These are phyloP conservation scores for Boletus sp. DNA, from an alignment of 768 basidiomycete species.

Conservation along the genomic window DNA sequence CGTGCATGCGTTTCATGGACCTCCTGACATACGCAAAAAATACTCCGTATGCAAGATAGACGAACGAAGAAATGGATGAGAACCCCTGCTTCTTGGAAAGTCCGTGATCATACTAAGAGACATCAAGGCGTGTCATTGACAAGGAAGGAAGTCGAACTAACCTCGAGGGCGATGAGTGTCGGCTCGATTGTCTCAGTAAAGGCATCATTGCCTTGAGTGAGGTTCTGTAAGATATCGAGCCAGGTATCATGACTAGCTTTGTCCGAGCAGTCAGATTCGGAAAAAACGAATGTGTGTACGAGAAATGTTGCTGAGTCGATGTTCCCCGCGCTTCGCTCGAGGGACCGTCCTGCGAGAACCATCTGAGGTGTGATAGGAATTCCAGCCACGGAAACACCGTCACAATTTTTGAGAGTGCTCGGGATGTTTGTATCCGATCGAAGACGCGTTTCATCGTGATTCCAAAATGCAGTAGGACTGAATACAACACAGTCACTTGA, in stretches of 20 bases:
- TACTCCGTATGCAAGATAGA: conserved; percentile 72
- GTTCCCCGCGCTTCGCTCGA: conserved; percentile 47
- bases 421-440: conserved; percentile 53
- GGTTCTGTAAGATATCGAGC: conserved; percentile 51
- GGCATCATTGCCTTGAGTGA: conserved; percentile 36
- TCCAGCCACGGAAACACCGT: conserved; percentile 53
- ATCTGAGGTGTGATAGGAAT: conserved; percentile 67
- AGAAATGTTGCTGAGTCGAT: conserved; percentile 68
- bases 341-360: conserved; percentile 69
- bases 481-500: conserved; percentile 63
- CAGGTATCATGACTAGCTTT: conserved; percentile 61
- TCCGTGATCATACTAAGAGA: conserved; percentile 50
- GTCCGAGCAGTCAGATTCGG: conserved; percentile 65
- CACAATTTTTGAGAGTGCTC: conserved; percentile 54
- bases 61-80: conserved; percentile 63
- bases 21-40: conserved; percentile 75
- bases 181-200: conserved; percentile 42
- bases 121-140: conserved; percentile 6
- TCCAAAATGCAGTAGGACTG: conserved; percentile 76
- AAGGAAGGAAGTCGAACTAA: conserved; percentile 23
- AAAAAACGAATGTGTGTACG: conserved; percentile 81
- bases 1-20: conserved; percentile 72
- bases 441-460: conserved; percentile 54
- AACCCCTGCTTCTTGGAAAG: conserved; percentile 43
- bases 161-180: conserved; percentile 44